Evolutionary conservation across 2,329 filamentous ascomycete species (phyloP).

Genomic region (Trichoderma sp.): DNA sequence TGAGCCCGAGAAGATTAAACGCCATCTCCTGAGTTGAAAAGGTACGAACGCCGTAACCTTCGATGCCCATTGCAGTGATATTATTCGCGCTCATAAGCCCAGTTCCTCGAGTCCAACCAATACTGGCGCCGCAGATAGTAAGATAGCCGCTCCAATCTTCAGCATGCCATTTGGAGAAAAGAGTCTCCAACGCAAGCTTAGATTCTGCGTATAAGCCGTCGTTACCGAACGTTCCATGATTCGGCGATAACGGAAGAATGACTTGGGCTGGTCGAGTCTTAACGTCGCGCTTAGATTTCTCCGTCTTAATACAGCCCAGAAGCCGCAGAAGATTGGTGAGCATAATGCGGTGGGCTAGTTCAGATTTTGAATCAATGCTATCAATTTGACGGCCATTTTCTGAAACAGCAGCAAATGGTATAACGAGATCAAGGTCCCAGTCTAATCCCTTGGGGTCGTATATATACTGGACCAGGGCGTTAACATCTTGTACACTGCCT

Average conservation of each 20-base stretch:
- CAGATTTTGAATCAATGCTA: background rate
- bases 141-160: constrained; percentile 66
- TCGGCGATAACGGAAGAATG: constrained; percentile 83
- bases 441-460: background rate
- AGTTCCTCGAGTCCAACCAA: background rate
- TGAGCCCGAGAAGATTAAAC: too few relatives aligned
- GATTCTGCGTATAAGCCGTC: constrained; percentile 94
- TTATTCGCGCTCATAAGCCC: background rate
- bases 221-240: constrained; percentile 92
- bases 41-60: too few relatives aligned
- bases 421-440: background rate
- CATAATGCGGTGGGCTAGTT: background rate
- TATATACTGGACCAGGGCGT: background rate
- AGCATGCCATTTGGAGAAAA: constrained; percentile 93
- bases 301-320: background rate
- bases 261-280: background rate
- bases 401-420: background rate
- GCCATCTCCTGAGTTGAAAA: too few relatives aligned
- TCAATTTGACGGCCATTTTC: background rate
- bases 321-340: background rate
- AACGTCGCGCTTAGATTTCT: background rate
- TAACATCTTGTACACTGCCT: background rate
- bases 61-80: too few relatives aligned
- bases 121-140: background rate
- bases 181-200: constrained; percentile 86